Base-by-base conservation (phyloP, 1,284 basidiomycete species). In the Puccinia brachypodii region DNA sequence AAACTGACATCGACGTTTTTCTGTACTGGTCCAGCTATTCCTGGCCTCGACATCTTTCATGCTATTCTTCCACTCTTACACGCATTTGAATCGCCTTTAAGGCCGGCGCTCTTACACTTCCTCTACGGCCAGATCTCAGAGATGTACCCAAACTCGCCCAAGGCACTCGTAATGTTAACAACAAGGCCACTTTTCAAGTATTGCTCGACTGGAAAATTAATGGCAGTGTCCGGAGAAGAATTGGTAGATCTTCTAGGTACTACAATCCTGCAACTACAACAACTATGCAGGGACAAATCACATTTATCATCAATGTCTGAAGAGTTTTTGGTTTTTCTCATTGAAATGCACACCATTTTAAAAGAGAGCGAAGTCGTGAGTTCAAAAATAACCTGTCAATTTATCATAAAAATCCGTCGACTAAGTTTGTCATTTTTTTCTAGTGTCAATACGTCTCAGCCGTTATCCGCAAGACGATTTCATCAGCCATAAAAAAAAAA, bases 281-380 rank as follows among this genome's bases (percentile, higher is more conserved):
- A 69, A 33, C 13, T 64, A 13, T 81, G 68, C 50, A 81, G 74
- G 33, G 56, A 73, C 22, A 42, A 75, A 19, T 53, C 58, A 28
- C 7, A 50, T 62, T 62, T 60, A 8, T 2, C 58, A 42, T 58
- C 50, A 47, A 62, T 81, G 53, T 42, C 53, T 13, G 78, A 72
- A 60, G 78, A 81, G 60, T 60, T 81, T 25, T 64, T 81, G 38
- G n/a, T n/a, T 33, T 81, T 72, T 25, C 36, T 81, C n/a, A 64
- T 81, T 31, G 78, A 81, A 56, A 64, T 81, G 31, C 31, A 62
- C 58, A n/a, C 28, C 28, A 38, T 72, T 40, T n/a, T 81, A 33
- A 22, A 72, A 28, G 78, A 73, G n/a, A 42, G n/a, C 14, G 78
- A 81, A 71, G 13, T 81, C 42, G 78, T 81, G 14, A 11, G 69